phyloP scores from a whole-genome alignment of 345 rosid genomes.

The Murraya paniculata region DNA sequence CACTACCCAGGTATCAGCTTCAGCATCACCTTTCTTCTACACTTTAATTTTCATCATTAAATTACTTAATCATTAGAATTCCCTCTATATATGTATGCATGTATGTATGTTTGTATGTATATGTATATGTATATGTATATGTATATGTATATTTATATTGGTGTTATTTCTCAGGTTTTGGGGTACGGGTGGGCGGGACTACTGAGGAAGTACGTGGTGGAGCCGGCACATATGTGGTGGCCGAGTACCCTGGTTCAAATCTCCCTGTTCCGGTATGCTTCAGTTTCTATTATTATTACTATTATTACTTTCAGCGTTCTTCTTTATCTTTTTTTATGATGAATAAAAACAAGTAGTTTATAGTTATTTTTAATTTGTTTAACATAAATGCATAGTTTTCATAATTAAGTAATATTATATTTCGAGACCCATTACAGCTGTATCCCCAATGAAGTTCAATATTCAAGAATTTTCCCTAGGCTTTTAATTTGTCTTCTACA shows the following conservation, averaged over 20 bases:
- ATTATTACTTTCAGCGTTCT: too few species aligned
- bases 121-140: too few species aligned
- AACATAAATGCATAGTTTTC: too few species aligned
- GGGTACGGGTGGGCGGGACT: constrained; percentile 39
- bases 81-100: too few species aligned
- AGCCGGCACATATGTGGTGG: constrained; percentile 42
- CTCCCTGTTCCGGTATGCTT: constrained; percentile 28
- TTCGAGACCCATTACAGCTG: neutral
- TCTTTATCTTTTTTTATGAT: too few species aligned
- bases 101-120: too few species aligned
- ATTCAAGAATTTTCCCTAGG: neutral
- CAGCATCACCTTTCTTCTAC: neutral
- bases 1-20: constrained; percentile 35
- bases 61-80: too few species aligned
- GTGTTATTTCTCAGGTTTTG: constrained; percentile 20
- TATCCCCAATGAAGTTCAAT: neutral
- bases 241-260: constrained; percentile 35
- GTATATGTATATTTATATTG: too few species aligned
- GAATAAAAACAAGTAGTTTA: neutral
- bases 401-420: too few species aligned
- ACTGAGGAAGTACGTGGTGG: constrained; percentile 35
- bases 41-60: too few species aligned
- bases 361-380: neutral
- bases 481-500: neutral
- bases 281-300: neutral